Base-by-base conservation (phyloP, 2,329 filamentous ascomycete genomes). In the Hypomyces perniciosus region DNA sequence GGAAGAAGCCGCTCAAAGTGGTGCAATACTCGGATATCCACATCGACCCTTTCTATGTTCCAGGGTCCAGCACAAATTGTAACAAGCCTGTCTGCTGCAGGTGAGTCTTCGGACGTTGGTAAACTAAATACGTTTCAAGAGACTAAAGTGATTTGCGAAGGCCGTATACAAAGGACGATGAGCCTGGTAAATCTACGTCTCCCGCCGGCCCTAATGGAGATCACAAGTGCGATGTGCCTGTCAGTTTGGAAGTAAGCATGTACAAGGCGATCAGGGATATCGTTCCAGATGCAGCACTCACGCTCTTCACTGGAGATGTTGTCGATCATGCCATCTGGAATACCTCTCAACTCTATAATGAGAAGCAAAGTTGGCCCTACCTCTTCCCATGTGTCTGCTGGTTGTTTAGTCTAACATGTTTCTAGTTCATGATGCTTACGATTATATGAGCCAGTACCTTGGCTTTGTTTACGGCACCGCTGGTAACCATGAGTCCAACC, bases 21-120 rank as follows among this genome's bases (percentile, higher is more conserved):
- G 77, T 81, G 27, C 80, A 84, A 58, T 78, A 78, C 61, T 80
- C 77, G 9, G 80, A 84, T 55, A 78, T 81, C 39, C 80, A 83
- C 52, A 66, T 83, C 48, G 80, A 84, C 55, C 73, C 72, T 5
- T 67, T 72, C 8, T 84, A 84, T 60, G 70, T 72, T 27, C 63
- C 71, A 2, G 80, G 80, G 0, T 69, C 77, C 6, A 80, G 71
- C 58, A 71, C 74, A 26, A 70, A 80, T 53, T 84, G 80, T 63
- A 72, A 72, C 29, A 80, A 81, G 60, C 78, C 77, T 1, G 78
- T 83, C 50, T 84, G 80, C 63, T 84, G 80, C 64, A 73, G 79
- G 59, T 71, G 51, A 62, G 64, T 41, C 9, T 3, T 38, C 26
- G 33, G 9, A 13, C n/a, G 5, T 12, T 31, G 20, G 6, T 27